phyloP scores from a whole-genome alignment of 768 basidiomycete genomes.

The Gloeopeniophorella convolvens region DNA sequence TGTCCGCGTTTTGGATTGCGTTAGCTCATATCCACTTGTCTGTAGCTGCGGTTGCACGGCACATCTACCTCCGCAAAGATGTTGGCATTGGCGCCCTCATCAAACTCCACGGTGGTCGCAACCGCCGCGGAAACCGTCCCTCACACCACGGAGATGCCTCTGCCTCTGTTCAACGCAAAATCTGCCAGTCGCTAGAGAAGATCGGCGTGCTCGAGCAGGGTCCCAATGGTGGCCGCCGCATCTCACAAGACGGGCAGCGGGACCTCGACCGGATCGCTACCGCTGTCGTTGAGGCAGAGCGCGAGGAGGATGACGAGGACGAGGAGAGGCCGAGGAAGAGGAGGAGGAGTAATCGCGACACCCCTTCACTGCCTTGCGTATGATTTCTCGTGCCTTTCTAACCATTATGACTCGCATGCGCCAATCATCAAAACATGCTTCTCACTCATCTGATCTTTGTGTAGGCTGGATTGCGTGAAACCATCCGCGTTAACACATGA shows the following conservation, averaged over 20 bases:
- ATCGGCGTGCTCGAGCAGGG: conserved; percentile 95
- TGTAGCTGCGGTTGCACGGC: conserved; percentile 90
- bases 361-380: conserved; percentile 1
- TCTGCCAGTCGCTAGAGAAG: conserved; percentile 97
- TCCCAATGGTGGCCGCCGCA: conserved; percentile 90
- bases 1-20: neutral
- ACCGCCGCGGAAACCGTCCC: conserved; percentile 93
- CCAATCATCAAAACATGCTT: conserved; percentile 10
- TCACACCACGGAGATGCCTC: conserved; percentile 89
- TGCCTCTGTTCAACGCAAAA: conserved; percentile 84
- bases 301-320: conserved; percentile 70
- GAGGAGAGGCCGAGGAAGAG: conserved; percentile 57
- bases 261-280: conserved; percentile 93
- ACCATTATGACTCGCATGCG: conserved; percentile 12
- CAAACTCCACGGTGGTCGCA: conserved; percentile 96
- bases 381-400: conserved; percentile 3
- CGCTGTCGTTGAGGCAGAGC: conserved; percentile 73
- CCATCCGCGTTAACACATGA: too few species aligned
- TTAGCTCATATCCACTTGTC: neutral
- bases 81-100: conserved; percentile 89
- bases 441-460: neutral
- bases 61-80: conserved; percentile 99
- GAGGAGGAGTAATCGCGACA: conserved; percentile 30
- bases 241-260: conserved; percentile 94
- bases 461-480: too few species aligned